These are phyloP conservation scores for Penicillium sclerotiorum DNA, from an alignment of 2,329 filamentous ascomycete species.

Conservation along the genomic window DNA sequence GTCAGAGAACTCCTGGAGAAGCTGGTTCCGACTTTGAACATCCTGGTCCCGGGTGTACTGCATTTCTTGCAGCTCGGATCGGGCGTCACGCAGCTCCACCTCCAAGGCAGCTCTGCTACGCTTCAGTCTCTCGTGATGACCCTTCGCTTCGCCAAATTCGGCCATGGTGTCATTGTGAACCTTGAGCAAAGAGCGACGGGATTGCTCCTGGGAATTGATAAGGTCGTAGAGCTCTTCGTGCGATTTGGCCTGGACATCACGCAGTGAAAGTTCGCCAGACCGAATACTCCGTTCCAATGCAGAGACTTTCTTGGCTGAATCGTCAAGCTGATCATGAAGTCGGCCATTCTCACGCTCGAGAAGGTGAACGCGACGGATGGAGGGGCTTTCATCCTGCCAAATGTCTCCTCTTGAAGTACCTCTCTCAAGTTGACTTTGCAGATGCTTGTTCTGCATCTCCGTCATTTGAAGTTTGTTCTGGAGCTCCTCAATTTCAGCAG, in stretches of 20 bases:
- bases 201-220: conserved; percentile 90
- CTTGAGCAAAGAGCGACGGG: conserved; percentile 76
- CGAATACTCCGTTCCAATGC: conserved; percentile 83
- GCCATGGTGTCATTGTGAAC: conserved; percentile 82
- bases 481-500: conserved; percentile 84
- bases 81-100: conserved; percentile 81
- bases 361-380: conserved; percentile 79
- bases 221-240: conserved; percentile 93
- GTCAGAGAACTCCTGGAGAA: conserved; percentile 90
- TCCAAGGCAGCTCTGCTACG: conserved; percentile 78
- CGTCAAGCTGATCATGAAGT: conserved; percentile 91
- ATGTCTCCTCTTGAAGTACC: conserved; percentile 63
- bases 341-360: conserved; percentile 89
- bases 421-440: conserved; percentile 83
- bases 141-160: conserved; percentile 84
- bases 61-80: conserved; percentile 82
- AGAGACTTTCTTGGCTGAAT: conserved; percentile 90
- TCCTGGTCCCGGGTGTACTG: conserved; percentile 80
- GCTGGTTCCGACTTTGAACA: conserved; percentile 79
- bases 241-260: conserved; percentile 88
- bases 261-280: conserved; percentile 82
- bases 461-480: conserved; percentile 93
- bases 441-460: conserved; percentile 92
- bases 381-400: conserved; percentile 75
- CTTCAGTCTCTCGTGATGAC: conserved; percentile 82